A percentile compares a stretch with the other conserved stretches of the same genome.
Evolutionary conservation across 352 stramenopile genomes (phyloP).

Genomic region (Plasmopara viticola): DNA sequence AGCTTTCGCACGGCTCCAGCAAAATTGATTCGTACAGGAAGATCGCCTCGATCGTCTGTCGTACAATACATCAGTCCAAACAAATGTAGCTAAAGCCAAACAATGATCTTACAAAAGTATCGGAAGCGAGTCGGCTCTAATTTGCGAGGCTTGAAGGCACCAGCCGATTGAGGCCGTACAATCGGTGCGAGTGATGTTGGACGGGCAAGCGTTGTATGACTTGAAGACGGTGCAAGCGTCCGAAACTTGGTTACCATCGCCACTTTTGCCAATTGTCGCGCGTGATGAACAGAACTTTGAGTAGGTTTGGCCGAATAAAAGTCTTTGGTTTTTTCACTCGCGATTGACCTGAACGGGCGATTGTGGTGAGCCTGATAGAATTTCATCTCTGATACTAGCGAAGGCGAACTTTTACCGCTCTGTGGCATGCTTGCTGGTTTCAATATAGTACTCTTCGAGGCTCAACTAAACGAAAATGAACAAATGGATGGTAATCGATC

Average conservation of each 20-base stretch:
- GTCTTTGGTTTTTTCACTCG: slow-evolving; percentile 20
- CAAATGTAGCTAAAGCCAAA: not conserved
- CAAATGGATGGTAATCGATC: slow-evolving; percentile 2
- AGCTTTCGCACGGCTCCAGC: slow-evolving; percentile 66
- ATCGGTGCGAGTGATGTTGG: slow-evolving; percentile 16
- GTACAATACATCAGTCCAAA: not conserved
- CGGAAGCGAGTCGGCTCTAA: slow-evolving; percentile 71
- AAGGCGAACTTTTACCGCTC: slow-evolving; percentile 4
- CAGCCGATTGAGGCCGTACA: slow-evolving; percentile 38
- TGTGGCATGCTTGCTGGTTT: slow-evolving; percentile 4
- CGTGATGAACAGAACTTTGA: slow-evolving; percentile 38
- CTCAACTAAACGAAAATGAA: slow-evolving; percentile 13
- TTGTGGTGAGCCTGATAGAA: slow-evolving; percentile 13
- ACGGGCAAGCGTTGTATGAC: slow-evolving; percentile 19
- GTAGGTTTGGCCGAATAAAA: slow-evolving; percentile 35
- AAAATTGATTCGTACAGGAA: slow-evolving; percentile 72
- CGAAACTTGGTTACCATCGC: slow-evolving; percentile 24
- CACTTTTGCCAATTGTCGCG: slow-evolving; percentile 48
- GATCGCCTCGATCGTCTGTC: slow-evolving; percentile 61
- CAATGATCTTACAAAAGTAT: slow-evolving; percentile 58
- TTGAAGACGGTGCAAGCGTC: slow-evolving; percentile 17
- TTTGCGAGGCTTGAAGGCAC: slow-evolving; percentile 56
- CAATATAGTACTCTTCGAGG: not conserved
- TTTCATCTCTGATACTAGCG: slow-evolving; percentile 24
- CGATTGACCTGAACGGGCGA: slow-evolving; percentile 30